A percentile compares a stretch with the other conserved stretches of the same genome.
Conservation (phyloP, 2,329 filamentous ascomycete species). For the Fusarium denticulatum region DNA sequence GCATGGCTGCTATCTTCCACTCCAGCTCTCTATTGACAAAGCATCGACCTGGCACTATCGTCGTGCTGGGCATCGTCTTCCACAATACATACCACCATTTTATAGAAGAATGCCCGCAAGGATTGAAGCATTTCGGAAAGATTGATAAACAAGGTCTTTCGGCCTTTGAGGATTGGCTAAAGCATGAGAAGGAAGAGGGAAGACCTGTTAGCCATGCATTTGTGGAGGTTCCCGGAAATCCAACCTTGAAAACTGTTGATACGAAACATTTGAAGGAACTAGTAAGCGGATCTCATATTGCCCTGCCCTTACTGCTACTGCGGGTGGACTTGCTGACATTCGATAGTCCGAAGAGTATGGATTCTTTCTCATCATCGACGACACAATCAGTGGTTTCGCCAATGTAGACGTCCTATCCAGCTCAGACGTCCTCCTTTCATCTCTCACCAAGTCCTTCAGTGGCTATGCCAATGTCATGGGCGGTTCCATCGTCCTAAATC, state of each 20-base stretch:
- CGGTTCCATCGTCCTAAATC: constrained; percentile 61
- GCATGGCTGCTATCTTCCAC: constrained; percentile 63
- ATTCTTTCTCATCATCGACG: constrained; percentile 59
- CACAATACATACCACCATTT: constrained; percentile 59
- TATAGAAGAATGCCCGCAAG: constrained; percentile 55
- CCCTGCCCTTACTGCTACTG: neutral
- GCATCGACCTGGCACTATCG: constrained; percentile 49
- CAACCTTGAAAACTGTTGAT: constrained; percentile 48
- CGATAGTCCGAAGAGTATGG: constrained; percentile 52
- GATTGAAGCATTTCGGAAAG: constrained; percentile 59
- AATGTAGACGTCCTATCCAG: constrained; percentile 61
- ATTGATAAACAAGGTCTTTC: constrained; percentile 55
- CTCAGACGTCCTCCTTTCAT: constrained; percentile 62
- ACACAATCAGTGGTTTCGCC: constrained; percentile 58
- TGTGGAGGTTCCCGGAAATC: constrained; percentile 57
- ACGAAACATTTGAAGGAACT: constrained; percentile 48
- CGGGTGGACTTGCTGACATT: neutral
- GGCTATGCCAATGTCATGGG: constrained; percentile 66
- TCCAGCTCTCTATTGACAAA: constrained; percentile 52
- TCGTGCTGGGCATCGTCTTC: constrained; percentile 63
- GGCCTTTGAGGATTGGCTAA: constrained; percentile 57
- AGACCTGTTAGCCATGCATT: constrained; percentile 57
- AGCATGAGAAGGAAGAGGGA: constrained; percentile 50
- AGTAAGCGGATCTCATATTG: constrained; percentile 46
- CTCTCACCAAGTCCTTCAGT: constrained; percentile 68